A percentile compares a stretch with the other conserved stretches of the same genome.
phyloP scores from a whole-genome alignment of 768 basidiomycete species.

The Hygrophorus russula region DNA sequence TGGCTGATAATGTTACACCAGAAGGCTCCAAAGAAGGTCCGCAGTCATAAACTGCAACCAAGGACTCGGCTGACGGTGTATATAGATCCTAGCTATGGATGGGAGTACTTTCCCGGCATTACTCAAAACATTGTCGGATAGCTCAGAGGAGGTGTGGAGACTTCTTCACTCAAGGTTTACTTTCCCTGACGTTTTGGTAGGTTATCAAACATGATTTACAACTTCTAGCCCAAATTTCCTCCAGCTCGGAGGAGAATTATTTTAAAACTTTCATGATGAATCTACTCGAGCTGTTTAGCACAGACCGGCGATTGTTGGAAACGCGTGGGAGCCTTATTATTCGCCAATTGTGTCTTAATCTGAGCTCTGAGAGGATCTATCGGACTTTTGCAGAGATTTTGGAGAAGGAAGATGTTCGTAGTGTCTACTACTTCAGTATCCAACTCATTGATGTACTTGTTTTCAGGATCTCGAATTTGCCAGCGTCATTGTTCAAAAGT shows the following conservation, averaged over 20 bases:
- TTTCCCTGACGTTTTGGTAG: conserved; percentile 22
- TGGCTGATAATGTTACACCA: conserved; percentile 99
- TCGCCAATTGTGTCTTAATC: conserved; percentile 83
- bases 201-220: conserved; percentile 96
- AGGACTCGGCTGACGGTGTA: background rate
- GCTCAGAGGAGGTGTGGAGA: conserved; percentile 74
- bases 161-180: background rate
- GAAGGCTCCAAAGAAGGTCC: conserved; percentile 90
- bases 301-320: conserved; percentile 82
- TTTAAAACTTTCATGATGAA: conserved; percentile 96
- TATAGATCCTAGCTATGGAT: conserved; percentile 87
- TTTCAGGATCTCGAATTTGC: conserved; percentile 92
- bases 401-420: conserved; percentile 88
- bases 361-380: conserved; percentile 94
- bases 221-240: conserved; percentile 93
- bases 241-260: conserved; percentile 89
- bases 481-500: conserved; percentile 93
- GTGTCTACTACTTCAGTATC: background rate
- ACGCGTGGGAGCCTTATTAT: conserved; percentile 93
- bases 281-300: conserved; percentile 88
- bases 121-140: conserved; percentile 91
- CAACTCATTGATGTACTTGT: conserved; percentile 2
- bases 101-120: conserved; percentile 95
- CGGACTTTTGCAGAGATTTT: conserved; percentile 92
- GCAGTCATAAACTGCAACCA: background rate